Evolutionary conservation across 768 basidiomycete genomes (phyloP).

Genomic region (Phaeolepiota aurea): DNA sequence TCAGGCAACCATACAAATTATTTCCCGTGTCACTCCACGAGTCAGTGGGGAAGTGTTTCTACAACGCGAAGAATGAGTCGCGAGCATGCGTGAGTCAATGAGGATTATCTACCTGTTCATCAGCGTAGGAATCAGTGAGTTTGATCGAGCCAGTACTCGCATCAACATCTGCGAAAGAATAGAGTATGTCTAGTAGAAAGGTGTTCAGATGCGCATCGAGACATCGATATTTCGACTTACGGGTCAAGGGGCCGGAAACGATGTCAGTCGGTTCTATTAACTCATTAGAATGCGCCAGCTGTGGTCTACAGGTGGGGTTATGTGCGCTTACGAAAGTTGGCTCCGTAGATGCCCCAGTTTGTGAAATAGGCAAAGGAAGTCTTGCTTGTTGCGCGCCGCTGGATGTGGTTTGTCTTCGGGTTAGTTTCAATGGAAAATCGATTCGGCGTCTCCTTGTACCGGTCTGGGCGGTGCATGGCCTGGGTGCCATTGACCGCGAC

Average conservation of each 20-base stretch:
- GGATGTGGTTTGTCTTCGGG: constrained; percentile 29
- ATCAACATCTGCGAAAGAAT: constrained; percentile 72
- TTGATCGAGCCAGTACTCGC: constrained; percentile 50
- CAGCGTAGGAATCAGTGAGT: constrained; percentile 70
- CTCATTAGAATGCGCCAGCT: constrained; percentile 2
- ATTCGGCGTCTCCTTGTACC: constrained; percentile 31
- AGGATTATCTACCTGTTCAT: constrained; percentile 46
- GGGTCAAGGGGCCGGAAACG: constrained; percentile 51
- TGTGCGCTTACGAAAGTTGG: constrained; percentile 52
- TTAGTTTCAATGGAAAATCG: constrained; percentile 21
- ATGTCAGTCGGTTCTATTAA: constrained; percentile 57
- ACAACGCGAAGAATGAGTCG: too few relatives aligned
- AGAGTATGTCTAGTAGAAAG: constrained; percentile 44
- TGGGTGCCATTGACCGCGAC: constrained; percentile 31
- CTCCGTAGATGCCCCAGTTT: constrained; percentile 59
- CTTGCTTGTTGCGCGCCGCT: constrained; percentile 30
- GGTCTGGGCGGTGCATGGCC: constrained; percentile 43
- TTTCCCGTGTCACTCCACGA: constrained; percentile 69
- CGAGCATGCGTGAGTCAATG: too few relatives aligned
- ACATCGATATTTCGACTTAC: constrained; percentile 21
- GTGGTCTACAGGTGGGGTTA: constrained; percentile 1
- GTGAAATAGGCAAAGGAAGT: constrained; percentile 46
- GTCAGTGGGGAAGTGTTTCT: constrained; percentile 70
- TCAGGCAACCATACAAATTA: constrained; percentile 76
- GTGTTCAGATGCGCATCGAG: not conserved